These are phyloP conservation scores for Tolypocladium paradoxum DNA, from an alignment of 2,329 filamentous ascomycete genomes.

Conservation along the genomic window DNA sequence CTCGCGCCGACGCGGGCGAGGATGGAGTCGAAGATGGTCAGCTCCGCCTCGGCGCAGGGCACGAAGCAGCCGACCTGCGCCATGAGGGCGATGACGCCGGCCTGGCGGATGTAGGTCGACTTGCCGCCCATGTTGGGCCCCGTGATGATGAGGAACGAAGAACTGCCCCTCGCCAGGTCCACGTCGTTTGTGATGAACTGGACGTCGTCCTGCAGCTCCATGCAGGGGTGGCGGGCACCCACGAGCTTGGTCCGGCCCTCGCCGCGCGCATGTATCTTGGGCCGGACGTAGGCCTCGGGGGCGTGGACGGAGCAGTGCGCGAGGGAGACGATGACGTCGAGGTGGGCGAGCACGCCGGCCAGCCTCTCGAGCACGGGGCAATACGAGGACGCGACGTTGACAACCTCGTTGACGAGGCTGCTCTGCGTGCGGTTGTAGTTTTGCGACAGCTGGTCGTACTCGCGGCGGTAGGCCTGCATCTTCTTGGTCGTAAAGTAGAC, in stretches of 20 bases:
- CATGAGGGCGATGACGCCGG: constrained; percentile 94
- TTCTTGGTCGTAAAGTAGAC: constrained; percentile 92
- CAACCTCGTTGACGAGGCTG: constrained; percentile 84
- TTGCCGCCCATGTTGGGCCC: constrained; percentile 99
- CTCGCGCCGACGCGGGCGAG: constrained; percentile 91
- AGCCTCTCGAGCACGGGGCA: constrained; percentile 84
- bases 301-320: constrained; percentile 91
- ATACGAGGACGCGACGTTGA: constrained; percentile 87
- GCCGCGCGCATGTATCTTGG: constrained; percentile 80
- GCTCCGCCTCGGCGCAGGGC: constrained; percentile 77
- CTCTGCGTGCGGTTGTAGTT: constrained; percentile 94
- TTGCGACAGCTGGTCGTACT: constrained; percentile 86
- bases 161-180: constrained; percentile 62
- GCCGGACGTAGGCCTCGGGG: constrained; percentile 81
- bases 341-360: constrained; percentile 77
- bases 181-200: constrained; percentile 99
- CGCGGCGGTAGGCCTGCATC: constrained; percentile 69
- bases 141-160: constrained; percentile 91
- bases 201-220: constrained; percentile 98
- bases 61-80: constrained; percentile 96
- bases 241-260: constrained; percentile 81
- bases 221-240: constrained; percentile 90
- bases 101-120: constrained; percentile 95
- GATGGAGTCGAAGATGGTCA: constrained; percentile 95
- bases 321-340: constrained; percentile 91